phyloP scores from a whole-genome alignment of 805 yeast genomes.

The Saccharomycopsis fodiens region DNA sequence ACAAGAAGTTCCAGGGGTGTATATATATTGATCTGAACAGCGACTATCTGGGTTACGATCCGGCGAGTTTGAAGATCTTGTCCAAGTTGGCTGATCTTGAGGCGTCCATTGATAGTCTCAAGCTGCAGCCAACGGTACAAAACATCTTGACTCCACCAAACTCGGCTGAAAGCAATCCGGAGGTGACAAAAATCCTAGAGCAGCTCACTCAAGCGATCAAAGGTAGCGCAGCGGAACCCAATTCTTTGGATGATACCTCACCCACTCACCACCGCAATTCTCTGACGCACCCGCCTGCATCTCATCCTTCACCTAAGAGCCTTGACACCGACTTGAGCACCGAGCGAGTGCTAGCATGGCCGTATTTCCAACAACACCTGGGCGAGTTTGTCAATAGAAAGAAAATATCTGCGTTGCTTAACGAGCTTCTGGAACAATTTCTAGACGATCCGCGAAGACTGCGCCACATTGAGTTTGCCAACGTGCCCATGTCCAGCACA shows the following conservation, averaged over 20 bases:
- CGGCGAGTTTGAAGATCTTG: neutral
- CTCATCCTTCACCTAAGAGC: neutral
- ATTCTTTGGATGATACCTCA: too few species aligned
- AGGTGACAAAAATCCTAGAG: neutral
- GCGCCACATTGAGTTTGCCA: neutral
- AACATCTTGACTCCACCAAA: neutral
- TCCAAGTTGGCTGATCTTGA: neutral
- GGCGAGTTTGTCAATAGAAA: neutral
- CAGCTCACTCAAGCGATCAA: neutral
- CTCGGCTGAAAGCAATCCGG: neutral
- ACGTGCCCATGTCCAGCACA: neutral
- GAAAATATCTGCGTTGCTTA: neutral
- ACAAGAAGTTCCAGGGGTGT: neutral
- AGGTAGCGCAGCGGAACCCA: neutral
- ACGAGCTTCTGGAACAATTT: neutral
- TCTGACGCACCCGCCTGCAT: neutral
- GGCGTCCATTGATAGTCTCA: neutral
- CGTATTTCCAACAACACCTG: neutral
- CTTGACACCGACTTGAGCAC: neutral
- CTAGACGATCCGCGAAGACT: neutral
- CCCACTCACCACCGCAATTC: neutral
- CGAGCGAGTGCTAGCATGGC: neutral
- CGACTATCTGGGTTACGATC: constrained; percentile 6
- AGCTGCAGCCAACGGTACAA: neutral
- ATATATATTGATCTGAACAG: neutral